These are phyloP conservation scores for Trichoderma pleuroti DNA, from an alignment of 2,329 filamentous ascomycete genomes.

Conservation along the genomic window DNA sequence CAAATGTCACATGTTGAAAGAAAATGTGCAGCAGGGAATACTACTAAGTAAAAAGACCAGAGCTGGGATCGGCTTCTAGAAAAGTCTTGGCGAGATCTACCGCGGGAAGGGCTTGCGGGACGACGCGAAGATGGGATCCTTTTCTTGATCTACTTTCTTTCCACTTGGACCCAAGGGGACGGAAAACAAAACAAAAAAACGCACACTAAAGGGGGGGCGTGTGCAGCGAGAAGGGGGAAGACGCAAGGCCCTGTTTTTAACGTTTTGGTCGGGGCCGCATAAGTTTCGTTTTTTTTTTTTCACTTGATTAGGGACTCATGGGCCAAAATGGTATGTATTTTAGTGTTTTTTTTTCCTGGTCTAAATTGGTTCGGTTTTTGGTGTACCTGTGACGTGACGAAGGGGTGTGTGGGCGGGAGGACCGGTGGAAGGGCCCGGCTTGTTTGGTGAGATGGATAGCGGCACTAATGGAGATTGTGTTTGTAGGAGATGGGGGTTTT, in stretches of 20 bases:
- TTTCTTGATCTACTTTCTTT: too few relatives aligned
- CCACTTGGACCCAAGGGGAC: background rate
- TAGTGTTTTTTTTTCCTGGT: background rate
- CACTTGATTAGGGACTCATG: background rate
- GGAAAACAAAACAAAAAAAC: background rate
- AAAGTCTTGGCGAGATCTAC: background rate
- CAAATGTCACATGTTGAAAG: background rate
- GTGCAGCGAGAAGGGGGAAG: background rate
- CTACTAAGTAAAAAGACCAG: background rate
- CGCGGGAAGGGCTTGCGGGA: background rate
- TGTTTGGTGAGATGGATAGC: background rate
- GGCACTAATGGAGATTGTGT: background rate
- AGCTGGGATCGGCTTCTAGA: background rate
- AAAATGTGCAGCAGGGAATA: background rate
- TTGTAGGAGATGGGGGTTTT: background rate
- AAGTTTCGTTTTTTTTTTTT: background rate
- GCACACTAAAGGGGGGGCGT: slow-evolving; percentile 6
- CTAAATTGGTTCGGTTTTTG: background rate
- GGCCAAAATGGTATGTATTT: background rate
- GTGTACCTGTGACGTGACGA: background rate
- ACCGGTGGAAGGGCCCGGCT: background rate
- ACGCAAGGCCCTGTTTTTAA: background rate
- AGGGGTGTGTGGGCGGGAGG: background rate
- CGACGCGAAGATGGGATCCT: background rate
- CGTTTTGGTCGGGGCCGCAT: background rate